Conservation (phyloP, 495 filamentous ascomycete species). For the Trichoderma parareesei region DNA sequence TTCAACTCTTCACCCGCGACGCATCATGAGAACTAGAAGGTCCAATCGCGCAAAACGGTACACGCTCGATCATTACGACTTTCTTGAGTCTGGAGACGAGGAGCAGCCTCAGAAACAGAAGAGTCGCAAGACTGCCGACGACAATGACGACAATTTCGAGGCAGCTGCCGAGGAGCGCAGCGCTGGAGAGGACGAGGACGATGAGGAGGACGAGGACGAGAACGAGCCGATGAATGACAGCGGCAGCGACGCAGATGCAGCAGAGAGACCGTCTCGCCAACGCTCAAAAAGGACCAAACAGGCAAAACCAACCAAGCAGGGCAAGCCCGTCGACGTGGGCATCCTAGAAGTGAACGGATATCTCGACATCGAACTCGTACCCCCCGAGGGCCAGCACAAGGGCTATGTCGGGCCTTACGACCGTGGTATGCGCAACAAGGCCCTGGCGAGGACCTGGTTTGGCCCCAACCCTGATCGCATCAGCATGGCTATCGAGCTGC, state of each 20-base stretch:
- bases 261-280: background rate
- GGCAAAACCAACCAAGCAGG: background rate
- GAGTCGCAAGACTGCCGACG: slow-evolving; percentile 7
- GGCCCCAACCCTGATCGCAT: background rate
- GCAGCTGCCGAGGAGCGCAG: background rate
- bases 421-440: background rate
- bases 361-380: slow-evolving; percentile 1
- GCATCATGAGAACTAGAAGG: slow-evolving; percentile 9
- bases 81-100: background rate
- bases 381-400: background rate
- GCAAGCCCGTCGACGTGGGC: background rate
- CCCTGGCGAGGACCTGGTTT: slow-evolving; percentile 9
- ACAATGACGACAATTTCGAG: slow-evolving; percentile 11
- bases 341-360: background rate
- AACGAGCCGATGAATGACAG: slow-evolving; percentile 5
- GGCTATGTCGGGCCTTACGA: slow-evolving; percentile 11
- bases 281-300: background rate
- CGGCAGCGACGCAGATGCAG: background rate
- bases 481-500: background rate
- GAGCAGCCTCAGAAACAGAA: background rate
- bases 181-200: slow-evolving; percentile 5
- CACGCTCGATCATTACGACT: slow-evolving; percentile 2
- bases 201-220: slow-evolving; percentile 6
- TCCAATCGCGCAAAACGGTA: slow-evolving; percentile 8
- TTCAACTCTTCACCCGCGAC: background rate